Evolutionary conservation across 1,284 basidiomycete species (phyloP), one percentile per base, ranked within the genome.

Genomic region (Hemileia vastatrix): DNA sequence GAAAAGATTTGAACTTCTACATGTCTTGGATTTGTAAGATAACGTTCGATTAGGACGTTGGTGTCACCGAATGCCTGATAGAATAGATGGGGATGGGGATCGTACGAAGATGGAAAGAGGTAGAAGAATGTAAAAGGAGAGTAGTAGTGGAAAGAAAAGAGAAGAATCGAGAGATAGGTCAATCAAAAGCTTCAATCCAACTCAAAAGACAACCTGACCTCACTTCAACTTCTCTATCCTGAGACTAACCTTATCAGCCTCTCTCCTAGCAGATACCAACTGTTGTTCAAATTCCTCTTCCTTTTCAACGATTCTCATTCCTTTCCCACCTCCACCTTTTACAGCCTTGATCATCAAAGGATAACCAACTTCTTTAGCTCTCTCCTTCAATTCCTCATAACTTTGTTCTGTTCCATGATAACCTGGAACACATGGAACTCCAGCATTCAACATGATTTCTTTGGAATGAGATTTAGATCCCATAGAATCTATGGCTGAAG

Each of bases 351-450:
- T 77, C 18, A 77, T 62, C 5, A 77, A 71, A 1, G 77, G 77
- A 65, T 74, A 77, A 15, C 76, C 76, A 27, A 76, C 74, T 65
- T 76, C 72, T 50, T 76, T 78, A 0, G 90, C 85, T 71, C 88
- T 81, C 18, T 78, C 67, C 40, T 82, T 83, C 15, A 92, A 80
- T 65, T 83, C 81, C 3, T 79, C 72, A 0, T 83, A 81, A 66
- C 85, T 81, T 77, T 93, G 90, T 40, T 88, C 82, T 1, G 79
- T 72, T 15, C 86, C 86, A 67, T 93, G 88, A 77, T 91, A 94
- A 6, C 87, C 92, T 47, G 93, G 92, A 1, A 96, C 88, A 72
- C 91, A 94, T 0, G 92, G 91, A 0, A 96, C 93, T 1, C 86
- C 85, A 55, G 92, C 93, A 66, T 81, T 80, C 31, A 83, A 81